Evolutionary conservation across 768 basidiomycete genomes (phyloP).

Genomic region (Rhodotorula sphaerocarpa): DNA sequence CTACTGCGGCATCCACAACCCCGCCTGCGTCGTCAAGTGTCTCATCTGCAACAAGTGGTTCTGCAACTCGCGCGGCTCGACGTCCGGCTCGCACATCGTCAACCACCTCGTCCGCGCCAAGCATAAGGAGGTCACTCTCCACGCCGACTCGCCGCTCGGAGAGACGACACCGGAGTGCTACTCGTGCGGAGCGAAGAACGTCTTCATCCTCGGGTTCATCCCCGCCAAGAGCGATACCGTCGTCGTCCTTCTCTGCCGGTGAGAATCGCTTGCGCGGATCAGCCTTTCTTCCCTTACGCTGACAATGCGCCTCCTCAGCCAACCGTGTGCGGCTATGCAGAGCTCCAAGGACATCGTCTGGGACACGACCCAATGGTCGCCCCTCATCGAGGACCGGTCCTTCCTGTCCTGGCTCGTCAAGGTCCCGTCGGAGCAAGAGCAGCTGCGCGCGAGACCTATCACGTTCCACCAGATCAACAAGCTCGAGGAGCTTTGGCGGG

Average conservation of each 20-base stretch:
- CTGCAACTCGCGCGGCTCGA: slow-evolving; percentile 96
- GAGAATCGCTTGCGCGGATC: slow-evolving; percentile 41
- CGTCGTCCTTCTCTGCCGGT: slow-evolving; percentile 94
- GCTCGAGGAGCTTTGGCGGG: slow-evolving; percentile 94
- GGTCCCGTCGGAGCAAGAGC: slow-evolving; percentile 90
- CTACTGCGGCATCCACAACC: slow-evolving; percentile 97
- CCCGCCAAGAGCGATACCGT: slow-evolving; percentile 99
- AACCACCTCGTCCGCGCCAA: slow-evolving; percentile 98
- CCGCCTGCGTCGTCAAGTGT: slow-evolving; percentile 93
- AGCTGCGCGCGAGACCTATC: slow-evolving; percentile 90
- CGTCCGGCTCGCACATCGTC: slow-evolving; percentile 88
- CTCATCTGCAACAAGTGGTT: slow-evolving; percentile 91
- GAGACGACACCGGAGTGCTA: slow-evolving; percentile 99
- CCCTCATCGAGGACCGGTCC: slow-evolving; percentile 93
- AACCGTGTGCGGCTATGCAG: slow-evolving; percentile 91
- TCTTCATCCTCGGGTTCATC: slow-evolving; percentile 98
- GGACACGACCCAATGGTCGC: slow-evolving; percentile 96
- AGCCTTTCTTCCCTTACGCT: background rate
- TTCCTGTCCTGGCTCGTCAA: slow-evolving; percentile 99
- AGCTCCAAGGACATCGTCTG: slow-evolving; percentile 91
- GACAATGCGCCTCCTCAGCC: slow-evolving; percentile 49
- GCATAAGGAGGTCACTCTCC: slow-evolving; percentile 96
- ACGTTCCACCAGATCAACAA: slow-evolving; percentile 95
- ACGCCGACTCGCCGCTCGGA: slow-evolving; percentile 87
- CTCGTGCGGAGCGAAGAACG: slow-evolving; percentile 98